Evolutionary conservation across 192 early-diverging fungal genomes (phyloP), one percentile per base, ranked within the genome.

Genomic region (Dispira parvispora): DNA sequence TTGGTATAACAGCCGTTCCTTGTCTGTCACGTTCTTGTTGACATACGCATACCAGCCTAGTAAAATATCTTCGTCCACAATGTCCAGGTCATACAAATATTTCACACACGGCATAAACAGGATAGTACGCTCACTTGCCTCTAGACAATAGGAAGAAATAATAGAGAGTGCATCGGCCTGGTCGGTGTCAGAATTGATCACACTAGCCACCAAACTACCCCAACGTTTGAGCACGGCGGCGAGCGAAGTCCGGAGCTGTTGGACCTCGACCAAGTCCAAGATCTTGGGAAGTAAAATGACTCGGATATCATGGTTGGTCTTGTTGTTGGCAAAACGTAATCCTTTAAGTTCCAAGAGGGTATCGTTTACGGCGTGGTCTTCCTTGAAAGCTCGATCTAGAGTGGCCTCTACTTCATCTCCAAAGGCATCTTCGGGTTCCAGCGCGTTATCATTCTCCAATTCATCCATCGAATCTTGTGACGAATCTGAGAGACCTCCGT

Each of bases 341-440:
- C 86, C 85, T 60, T 88, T 92, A 16, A 96, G 73, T 75, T 98
- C 94, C 12, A 94, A 70, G 9, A 77, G 78, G 11, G 91, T 80
- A 62, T 82, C 83, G 25, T 88, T 85, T 14, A 88, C 75, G 8
- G 72, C 65, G 67, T 92, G 89, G 49, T 79, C 72, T 55, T 92
- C 90, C 21, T 72, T 75, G 63, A 94, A 82, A 10, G 91, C 89
- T 13, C 91, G 79, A 42, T 88, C 83, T 52, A 95, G 72, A 0
- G 90, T 92, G 52, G 75, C 76, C 1, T 73, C 64, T 27, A 89
- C 78, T 16, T 73, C 67, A 6, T 44, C 47, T 12, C 27, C 52
- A 44, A 62, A 63, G 12, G 38, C 62, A 32, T 27, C 26, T 1
- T 64, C 66, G 43, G 46, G 64, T 9, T 75, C 67, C 10, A 68